These are phyloP conservation scores for Neofusicoccum sp. DNA, from an alignment of 2,329 filamentous ascomycete genomes.

Conservation along the genomic window DNA sequence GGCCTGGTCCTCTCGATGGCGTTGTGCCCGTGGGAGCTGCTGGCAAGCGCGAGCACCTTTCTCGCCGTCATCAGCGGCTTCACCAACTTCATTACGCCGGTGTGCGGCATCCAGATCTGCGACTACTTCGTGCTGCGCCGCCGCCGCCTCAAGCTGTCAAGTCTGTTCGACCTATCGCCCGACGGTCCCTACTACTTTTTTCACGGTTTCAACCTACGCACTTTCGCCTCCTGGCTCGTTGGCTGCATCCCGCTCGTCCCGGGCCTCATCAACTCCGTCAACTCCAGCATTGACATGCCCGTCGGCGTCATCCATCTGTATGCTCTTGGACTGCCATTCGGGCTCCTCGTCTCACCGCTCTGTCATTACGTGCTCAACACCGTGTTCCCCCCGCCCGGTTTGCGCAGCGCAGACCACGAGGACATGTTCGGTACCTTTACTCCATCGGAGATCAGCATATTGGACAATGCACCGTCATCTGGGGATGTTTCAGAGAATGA, in stretches of 20 bases:
- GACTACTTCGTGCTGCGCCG: conserved; percentile 48
- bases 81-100: conserved; percentile 48
- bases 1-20: conserved; percentile 3
- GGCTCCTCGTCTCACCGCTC: conserved; percentile 39
- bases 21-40: conserved; percentile 53
- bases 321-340: conserved; percentile 23
- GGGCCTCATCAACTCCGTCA: not conserved
- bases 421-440: conserved; percentile 51
- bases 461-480: too few relatives aligned
- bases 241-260: not conserved
- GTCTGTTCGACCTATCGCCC: conserved; percentile 42
- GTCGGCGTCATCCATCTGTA: not conserved
- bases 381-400: conserved; percentile 39
- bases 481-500: too few relatives aligned
- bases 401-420: conserved; percentile 44
- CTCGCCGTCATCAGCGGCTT: conserved; percentile 48
- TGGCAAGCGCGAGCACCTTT: conserved; percentile 48
- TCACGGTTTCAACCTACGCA: conserved; percentile 46
- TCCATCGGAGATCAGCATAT: not conserved
- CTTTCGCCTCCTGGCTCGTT: conserved; percentile 15
- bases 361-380: conserved; percentile 36
- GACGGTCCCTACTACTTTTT: conserved; percentile 44
- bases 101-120: conserved; percentile 46
- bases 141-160: conserved; percentile 41
- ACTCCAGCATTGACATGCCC: not conserved